Evolutionary conservation across 345 rosid species (phyloP).

Genomic region (Corchorus olitorius): DNA sequence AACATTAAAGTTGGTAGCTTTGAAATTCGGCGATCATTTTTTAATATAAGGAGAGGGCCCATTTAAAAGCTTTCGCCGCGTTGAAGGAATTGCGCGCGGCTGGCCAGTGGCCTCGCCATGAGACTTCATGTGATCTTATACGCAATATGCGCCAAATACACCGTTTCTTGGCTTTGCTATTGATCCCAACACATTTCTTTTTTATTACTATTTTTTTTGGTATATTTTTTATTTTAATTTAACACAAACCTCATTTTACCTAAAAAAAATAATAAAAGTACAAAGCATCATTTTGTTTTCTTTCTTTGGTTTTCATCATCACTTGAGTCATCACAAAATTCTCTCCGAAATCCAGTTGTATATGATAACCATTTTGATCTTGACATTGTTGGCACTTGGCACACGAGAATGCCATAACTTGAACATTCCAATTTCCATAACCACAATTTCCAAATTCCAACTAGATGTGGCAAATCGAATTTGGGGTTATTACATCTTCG

Average conservation of each 20-base stretch:
- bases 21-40: not conserved
- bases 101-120: conserved; percentile 11
- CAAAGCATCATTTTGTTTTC: not conserved
- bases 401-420: too few species aligned
- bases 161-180: conserved; percentile 12
- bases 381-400: too few species aligned
- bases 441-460: not conserved
- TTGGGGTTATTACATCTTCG: too few species aligned
- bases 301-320: not conserved
- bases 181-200: too few species aligned
- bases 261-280: too few species aligned
- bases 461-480: too few species aligned
- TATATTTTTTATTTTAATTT: not conserved
- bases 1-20: not conserved
- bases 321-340: not conserved
- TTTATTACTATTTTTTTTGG: too few species aligned
- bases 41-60: not conserved
- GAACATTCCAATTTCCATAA: not conserved
- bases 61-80: not conserved
- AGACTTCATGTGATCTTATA: conserved; percentile 23
- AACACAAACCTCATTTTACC: too few species aligned
- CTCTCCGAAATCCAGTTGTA: not conserved
- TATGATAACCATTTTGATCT: not conserved
- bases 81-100: not conserved
- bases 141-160: conserved; percentile 28